A percentile compares a stretch with the other conserved stretches of the same genome.
Conservation (phyloP, 352 stramenopile genomes). For the Blastocystis sp. region DNA sequence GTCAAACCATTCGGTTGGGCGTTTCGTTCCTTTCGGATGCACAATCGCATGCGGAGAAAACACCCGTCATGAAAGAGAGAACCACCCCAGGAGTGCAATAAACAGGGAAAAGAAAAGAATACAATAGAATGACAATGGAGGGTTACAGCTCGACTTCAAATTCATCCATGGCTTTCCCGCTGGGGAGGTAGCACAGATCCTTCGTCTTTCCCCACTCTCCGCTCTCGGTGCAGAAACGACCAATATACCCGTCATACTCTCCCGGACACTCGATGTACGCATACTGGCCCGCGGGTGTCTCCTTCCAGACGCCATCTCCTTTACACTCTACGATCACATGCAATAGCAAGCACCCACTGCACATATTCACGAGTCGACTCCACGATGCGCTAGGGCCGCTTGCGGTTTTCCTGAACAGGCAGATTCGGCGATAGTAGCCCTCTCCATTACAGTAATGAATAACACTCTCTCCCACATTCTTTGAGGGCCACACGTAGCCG, state of each 20-base stretch:
- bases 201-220: conserved; percentile 36
- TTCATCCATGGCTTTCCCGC: conserved; percentile 4
- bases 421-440: conserved; percentile 44
- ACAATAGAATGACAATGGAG: not conserved
- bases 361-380: conserved; percentile 42
- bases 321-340: conserved; percentile 32
- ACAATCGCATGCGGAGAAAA: too few relatives aligned
- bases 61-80: too few relatives aligned
- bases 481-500: conserved; percentile 17
- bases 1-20: not conserved
- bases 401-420: conserved; percentile 15
- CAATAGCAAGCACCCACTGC: conserved; percentile 3
- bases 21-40: not conserved
- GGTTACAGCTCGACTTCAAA: conserved; percentile 13
- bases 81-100: not conserved
- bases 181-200: conserved; percentile 35
- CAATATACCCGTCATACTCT: conserved; percentile 33
- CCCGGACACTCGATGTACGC: conserved; percentile 39
- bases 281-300: conserved; percentile 47
- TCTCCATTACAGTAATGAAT: conserved; percentile 48
- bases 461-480: conserved; percentile 25
- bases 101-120: conserved; percentile 11
- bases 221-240: conserved; percentile 19
- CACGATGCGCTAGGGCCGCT: not conserved
- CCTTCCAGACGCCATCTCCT: conserved; percentile 28